Evolutionary conservation across 1,284 basidiomycete genomes (phyloP).

Genomic region (Heterobasidion occidentale): DNA sequence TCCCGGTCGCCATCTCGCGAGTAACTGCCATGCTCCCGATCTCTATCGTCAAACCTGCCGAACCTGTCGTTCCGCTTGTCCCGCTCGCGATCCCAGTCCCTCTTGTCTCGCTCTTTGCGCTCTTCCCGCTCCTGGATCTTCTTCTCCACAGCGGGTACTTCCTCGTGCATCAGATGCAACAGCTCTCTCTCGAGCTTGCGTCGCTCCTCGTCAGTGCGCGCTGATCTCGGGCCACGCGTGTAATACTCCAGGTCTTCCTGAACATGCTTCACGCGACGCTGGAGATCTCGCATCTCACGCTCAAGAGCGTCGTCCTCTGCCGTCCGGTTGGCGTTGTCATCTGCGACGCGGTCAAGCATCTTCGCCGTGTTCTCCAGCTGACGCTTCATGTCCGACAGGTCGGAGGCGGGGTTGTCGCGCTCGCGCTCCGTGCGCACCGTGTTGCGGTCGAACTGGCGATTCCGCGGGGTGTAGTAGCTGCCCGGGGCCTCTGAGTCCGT

Average conservation of each 20-base stretch:
- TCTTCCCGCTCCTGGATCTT: conserved; percentile 79
- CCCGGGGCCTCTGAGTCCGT: conserved; percentile 53
- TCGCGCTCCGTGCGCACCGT: conserved; percentile 73
- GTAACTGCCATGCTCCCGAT: conserved; percentile 27
- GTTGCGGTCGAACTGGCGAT: conserved; percentile 84
- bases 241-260: conserved; percentile 94
- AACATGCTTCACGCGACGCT: conserved; percentile 80
- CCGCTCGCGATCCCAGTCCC: conserved; percentile 74
- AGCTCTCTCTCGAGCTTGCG: conserved; percentile 88
- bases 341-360: conserved; percentile 71
- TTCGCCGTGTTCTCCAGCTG: conserved; percentile 78
- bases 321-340: conserved; percentile 51
- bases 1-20: conserved; percentile 14
- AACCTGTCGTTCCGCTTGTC: conserved; percentile 83
- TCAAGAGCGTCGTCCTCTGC: conserved; percentile 86
- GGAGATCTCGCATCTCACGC: conserved; percentile 84
- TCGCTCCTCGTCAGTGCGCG: conserved; percentile 79
- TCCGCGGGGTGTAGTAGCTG: conserved; percentile 78
- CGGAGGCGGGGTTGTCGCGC: conserved; percentile 56
- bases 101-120: conserved; percentile 67
- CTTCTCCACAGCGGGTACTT: conserved; percentile 86
- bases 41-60: conserved; percentile 52
- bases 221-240: conserved; percentile 68
- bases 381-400: conserved; percentile 84
- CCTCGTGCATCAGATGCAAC: conserved; percentile 83